Evolutionary conservation across 2,329 filamentous ascomycete genomes (phyloP).

Genomic region (Bretziella fagacearum): DNA sequence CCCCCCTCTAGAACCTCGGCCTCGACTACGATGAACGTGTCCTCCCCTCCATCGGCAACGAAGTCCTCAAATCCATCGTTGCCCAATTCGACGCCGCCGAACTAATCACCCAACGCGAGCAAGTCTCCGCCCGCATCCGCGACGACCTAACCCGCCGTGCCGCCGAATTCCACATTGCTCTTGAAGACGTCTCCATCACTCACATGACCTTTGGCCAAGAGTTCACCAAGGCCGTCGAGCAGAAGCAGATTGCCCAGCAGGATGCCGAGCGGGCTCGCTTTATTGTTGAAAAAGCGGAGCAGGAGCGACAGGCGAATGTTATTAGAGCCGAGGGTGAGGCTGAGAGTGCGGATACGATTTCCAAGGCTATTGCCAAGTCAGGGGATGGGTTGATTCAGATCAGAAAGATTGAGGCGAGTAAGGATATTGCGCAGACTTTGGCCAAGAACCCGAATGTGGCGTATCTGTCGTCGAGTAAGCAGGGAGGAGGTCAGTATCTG

Average conservation of each 20-base stretch:
- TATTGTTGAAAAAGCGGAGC: constrained; percentile 96
- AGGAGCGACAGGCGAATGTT: constrained; percentile 96
- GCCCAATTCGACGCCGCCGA: constrained; percentile 97
- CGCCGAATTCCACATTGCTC: constrained; percentile 93
- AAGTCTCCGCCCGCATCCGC: constrained; percentile 87
- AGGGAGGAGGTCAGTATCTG: constrained; percentile 41
- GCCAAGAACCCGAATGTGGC: constrained; percentile 87
- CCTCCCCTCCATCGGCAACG: constrained; percentile 95
- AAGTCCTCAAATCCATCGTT: constrained; percentile 96
- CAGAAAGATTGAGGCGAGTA: constrained; percentile 88
- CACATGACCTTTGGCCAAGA: constrained; percentile 99
- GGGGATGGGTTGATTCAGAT: constrained; percentile 93
- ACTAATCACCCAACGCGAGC: constrained; percentile 96
- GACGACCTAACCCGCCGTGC: constrained; percentile 83
- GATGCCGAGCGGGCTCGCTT: constrained; percentile 94
- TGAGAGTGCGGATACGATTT: constrained; percentile 89
- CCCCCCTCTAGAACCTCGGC: constrained; percentile 59
- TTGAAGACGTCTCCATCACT: constrained; percentile 97
- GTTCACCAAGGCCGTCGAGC: constrained; percentile 96
- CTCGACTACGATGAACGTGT: constrained; percentile 98
- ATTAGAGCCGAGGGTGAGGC: constrained; percentile 97
- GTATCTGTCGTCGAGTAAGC: constrained; percentile 68
- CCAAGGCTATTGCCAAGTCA: constrained; percentile 78
- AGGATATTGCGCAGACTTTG: constrained; percentile 84
- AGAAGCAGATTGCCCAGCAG: constrained; percentile 99